These are phyloP conservation scores for Porodaedalea pini DNA, from an alignment of 1,284 basidiomycete species.

Conservation along the genomic window DNA sequence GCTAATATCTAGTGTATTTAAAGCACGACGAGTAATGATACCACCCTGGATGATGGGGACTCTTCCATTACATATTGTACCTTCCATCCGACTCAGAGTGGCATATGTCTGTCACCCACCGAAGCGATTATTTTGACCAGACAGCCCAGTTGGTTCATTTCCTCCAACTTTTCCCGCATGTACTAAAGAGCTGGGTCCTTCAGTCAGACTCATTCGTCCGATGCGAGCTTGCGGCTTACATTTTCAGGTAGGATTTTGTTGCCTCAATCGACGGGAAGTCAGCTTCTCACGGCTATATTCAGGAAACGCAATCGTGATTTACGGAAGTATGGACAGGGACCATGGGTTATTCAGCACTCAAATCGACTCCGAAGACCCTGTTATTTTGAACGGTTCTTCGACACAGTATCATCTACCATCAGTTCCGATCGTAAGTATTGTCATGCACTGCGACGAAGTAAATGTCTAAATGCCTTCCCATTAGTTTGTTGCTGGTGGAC, in stretches of 20 bases:
- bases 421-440: not conserved
- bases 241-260: too few relatives aligned
- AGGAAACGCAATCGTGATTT: not conserved
- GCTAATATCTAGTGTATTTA: not conserved
- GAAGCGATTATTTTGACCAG: not conserved
- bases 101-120: not conserved
- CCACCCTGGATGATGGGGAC: not conserved
- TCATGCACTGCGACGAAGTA: not conserved
- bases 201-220: not conserved
- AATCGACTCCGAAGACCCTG: not conserved
- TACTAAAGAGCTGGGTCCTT: not conserved
- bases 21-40: not conserved
- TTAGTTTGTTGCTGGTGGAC: not conserved
- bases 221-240: not conserved
- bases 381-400: not conserved
- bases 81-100: not conserved
- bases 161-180: not conserved
- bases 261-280: too few relatives aligned
- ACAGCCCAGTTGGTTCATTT: not conserved
- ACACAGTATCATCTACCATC: not conserved
- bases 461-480: not conserved
- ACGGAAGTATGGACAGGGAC: not conserved
- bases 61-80: slow-evolving; percentile 1
- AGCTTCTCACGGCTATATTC: too few relatives aligned
- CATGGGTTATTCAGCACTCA: not conserved